These are phyloP conservation scores for Trebouxia gelatinosa DNA, from an alignment of 163 green algal genomes.

Conservation along the genomic window DNA sequence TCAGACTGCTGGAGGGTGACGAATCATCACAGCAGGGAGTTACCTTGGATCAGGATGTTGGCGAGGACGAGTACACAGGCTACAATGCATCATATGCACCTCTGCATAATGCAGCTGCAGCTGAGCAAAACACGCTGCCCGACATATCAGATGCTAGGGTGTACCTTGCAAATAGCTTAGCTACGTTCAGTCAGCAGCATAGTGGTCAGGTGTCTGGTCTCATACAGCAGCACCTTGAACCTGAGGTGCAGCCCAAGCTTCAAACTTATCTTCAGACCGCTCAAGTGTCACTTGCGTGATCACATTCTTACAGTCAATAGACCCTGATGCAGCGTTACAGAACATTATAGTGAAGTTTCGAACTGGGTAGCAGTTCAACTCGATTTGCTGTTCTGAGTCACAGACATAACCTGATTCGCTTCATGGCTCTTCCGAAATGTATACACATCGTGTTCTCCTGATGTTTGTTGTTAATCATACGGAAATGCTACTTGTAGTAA, in stretches of 20 bases:
- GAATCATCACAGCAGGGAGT: constrained; percentile 9
- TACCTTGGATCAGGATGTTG: constrained; percentile 40
- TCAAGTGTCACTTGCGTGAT: constrained; percentile 3
- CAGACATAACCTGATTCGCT: no score
- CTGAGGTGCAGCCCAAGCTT: constrained; percentile 21
- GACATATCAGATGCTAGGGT: constrained; percentile 35
- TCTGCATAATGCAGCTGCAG: constrained; percentile 52
- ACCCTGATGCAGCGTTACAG: no score
- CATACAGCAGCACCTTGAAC: constrained; percentile 3
- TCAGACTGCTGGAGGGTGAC: constrained; percentile 36
- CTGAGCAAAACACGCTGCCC: constrained; percentile 40
- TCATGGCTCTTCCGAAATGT: no score
- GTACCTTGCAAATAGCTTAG: constrained; percentile 40
- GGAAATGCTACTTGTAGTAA: no score
- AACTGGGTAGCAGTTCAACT: no score
- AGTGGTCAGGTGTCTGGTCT: constrained; percentile 1
- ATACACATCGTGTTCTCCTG: no score
- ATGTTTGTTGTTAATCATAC: no score
- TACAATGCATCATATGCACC: constrained; percentile 59
- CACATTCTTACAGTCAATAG: no score
- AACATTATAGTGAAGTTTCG: no score
- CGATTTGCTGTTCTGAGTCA: no score
- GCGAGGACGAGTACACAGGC: constrained; percentile 39
- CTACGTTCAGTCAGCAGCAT: background rate
- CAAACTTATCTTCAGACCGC: constrained; percentile 15